phyloP scores from a whole-genome alignment of 2,329 filamentous ascomycete species.

The Bipolaris sorokiniana region DNA sequence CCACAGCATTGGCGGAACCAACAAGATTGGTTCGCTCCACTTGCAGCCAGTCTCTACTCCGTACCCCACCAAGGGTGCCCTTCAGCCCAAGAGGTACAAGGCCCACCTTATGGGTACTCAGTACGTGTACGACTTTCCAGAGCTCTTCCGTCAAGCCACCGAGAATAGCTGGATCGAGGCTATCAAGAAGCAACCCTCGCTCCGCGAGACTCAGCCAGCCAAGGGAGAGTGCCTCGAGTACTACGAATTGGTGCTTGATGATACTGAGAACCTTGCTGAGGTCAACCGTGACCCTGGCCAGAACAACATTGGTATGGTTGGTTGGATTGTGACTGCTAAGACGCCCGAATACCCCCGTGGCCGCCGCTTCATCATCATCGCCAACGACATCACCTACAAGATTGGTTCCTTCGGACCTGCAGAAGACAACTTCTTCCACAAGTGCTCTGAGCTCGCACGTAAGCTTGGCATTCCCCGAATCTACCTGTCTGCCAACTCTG shows the following conservation, averaged over 20 bases:
- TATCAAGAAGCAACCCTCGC: constrained; percentile 72
- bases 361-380: constrained; percentile 91
- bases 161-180: constrained; percentile 90
- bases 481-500: constrained; percentile 98
- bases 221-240: constrained; percentile 92
- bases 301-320: constrained; percentile 97
- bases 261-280: constrained; percentile 88
- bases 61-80: constrained; percentile 97
- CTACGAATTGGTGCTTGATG: constrained; percentile 92
- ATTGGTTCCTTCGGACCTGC: constrained; percentile 96
- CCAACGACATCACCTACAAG: constrained; percentile 99
- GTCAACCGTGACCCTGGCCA: constrained; percentile 94
- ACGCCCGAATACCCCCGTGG: constrained; percentile 95
- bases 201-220: constrained; percentile 81
- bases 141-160: constrained; percentile 97
- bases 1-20: constrained; percentile 94
- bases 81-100: constrained; percentile 99
- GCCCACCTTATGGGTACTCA: constrained; percentile 98
- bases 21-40: constrained; percentile 95
- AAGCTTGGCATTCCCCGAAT: constrained; percentile 95
- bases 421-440: constrained; percentile 98
- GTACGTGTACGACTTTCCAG: constrained; percentile 99
- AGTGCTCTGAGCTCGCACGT: constrained; percentile 95
- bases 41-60: constrained; percentile 87
- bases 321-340: constrained; percentile 92